Evolutionary conservation across 202 grass and related monocot species (phyloP).

Genomic region (Panicum hallii): DNA sequence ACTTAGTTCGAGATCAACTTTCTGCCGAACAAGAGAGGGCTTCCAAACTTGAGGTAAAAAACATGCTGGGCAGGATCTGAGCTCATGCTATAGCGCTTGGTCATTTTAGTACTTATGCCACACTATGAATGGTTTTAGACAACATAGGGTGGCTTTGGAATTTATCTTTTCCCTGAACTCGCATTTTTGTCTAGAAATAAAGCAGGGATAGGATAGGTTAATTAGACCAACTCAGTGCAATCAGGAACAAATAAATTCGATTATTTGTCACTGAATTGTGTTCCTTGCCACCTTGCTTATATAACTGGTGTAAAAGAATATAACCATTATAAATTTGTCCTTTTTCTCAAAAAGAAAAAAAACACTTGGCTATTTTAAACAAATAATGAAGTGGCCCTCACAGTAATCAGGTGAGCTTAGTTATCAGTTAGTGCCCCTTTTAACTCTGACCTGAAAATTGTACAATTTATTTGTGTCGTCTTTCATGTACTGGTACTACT

Average conservation of each 20-base stretch:
- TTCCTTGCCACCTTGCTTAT: conserved; percentile 6
- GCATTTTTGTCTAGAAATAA: neutral
- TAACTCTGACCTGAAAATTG: neutral
- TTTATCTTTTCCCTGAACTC: neutral
- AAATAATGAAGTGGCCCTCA: neutral
- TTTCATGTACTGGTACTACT: neutral
- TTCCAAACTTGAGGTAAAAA: conserved; percentile 59
- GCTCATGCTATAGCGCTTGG: conserved; percentile 32
- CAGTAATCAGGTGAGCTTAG: neutral
- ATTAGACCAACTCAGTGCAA: neutral
- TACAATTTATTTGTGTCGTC: conserved; percentile 11
- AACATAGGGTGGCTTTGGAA: neutral
- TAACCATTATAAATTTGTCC: neutral
- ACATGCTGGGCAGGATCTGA: conserved; percentile 7
- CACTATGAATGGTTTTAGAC: conserved; percentile 4
- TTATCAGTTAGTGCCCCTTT: neutral
- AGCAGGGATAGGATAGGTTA: neutral
- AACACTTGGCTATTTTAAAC: neutral
- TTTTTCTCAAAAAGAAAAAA: neutral
- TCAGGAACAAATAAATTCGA: neutral
- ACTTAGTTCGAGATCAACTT: conserved; percentile 48
- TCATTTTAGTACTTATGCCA: neutral
- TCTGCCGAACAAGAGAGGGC: conserved; percentile 43
- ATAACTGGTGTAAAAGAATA: neutral
- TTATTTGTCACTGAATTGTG: neutral